Percentiles rank a stretch among this genome's conserved stretches.
Conservation (phyloP, 345 rosid genomes). For the Alliaria petiolata region DNA sequence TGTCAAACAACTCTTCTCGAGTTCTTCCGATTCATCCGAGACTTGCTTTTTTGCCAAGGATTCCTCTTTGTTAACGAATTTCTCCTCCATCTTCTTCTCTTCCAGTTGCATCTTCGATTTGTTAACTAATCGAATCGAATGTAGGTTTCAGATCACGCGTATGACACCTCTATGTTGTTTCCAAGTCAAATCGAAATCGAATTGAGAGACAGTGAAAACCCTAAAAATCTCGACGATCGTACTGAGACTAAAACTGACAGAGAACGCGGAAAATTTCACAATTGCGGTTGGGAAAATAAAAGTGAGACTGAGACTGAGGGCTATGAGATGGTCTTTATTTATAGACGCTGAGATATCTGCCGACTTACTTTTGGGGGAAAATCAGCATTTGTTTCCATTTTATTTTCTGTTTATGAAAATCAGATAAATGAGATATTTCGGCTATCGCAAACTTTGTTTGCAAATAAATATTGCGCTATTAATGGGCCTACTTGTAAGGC, state of each 20-base stretch:
- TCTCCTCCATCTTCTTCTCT: neutral
- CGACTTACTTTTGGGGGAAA: no score
- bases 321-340: neutral
- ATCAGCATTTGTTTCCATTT: no score
- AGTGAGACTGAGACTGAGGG: neutral
- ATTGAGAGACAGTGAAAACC: neutral
- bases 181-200: neutral
- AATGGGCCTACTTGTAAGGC: no score
- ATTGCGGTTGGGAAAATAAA: no score
- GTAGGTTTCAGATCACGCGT: neutral
- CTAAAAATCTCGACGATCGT: neutral
- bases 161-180: neutral
- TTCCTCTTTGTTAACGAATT: neutral
- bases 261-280: no score
- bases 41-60: neutral
- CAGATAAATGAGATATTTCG: no score
- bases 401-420: no score
- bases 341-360: no score
- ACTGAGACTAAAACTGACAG: no score
- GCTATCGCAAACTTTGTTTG: no score
- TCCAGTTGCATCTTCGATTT: neutral
- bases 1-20: constrained; percentile 13
- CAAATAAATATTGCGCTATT: no score
- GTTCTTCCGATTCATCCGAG: constrained; percentile 19
- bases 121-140: neutral